Base-by-base conservation (phyloP, 176 grass and related monocot species). In the Phragmites australis region DNA sequence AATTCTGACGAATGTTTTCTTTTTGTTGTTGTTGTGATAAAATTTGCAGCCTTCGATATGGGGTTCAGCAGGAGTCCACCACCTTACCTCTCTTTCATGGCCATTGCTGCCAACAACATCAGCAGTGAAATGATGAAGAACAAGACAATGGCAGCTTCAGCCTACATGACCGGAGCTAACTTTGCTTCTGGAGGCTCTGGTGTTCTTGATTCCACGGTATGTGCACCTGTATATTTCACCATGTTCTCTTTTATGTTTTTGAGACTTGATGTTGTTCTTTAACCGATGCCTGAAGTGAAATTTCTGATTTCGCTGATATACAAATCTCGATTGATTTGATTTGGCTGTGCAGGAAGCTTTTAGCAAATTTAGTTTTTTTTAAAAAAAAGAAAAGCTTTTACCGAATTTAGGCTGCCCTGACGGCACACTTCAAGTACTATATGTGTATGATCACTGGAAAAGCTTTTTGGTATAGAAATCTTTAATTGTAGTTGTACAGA, bases 101-200 rank as follows among this genome's bases (percentile, higher is more conserved):
- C 29, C 15, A 68, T 6, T 47, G 79, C 72, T 53, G 61, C 75
- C 23, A 46, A 39, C 72, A 72, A 40, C 25, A 58, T 66, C 34
- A 71, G 9, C 10, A 13, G 19, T 8, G 81, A 71, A 21, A 15
- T 8, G 37, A 3, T 2, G 53, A 75, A 11, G 42, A 87, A 69
- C 73, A 55, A 0, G 21, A 72, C 17, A 3, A 57, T 58, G 30
- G 74, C 68, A 49, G 79, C 82, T 87, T 48, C 40, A 48, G 39
- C 74, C 2, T 65, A 27, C 67, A 27, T 88, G 5, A 82, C 48
- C 81, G 93, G 93, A 65, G 86, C 76, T 17, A 97, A 79, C 84
- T 97, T 93, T 79, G 90, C 90, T 29, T 91, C 93, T 29, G 93
- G 72, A 86, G 88, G 88, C 58, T 91, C 93, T 6, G 88, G 93